Conservation (phyloP, 306 rosid genomes). For the Trifolium pratense region DNA sequence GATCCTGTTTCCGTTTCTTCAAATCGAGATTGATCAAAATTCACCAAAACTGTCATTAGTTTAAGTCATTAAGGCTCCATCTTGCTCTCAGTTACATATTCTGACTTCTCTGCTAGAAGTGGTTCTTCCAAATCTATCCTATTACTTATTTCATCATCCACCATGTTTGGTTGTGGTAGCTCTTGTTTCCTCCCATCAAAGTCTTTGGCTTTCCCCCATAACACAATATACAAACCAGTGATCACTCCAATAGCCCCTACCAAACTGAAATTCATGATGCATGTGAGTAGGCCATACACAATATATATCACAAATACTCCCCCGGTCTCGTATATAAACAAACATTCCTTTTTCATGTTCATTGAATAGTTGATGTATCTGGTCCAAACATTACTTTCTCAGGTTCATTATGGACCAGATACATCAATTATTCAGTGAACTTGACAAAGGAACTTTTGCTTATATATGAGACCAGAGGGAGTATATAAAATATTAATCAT, state of each 20-base stretch:
- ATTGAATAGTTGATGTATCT: too few relatives aligned
- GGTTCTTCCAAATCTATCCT: constrained; percentile 62
- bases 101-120: constrained; percentile 45
- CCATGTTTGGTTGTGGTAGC: constrained; percentile 30
- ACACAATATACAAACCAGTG: constrained; percentile 61
- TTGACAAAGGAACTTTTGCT: too few relatives aligned
- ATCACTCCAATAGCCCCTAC: constrained; percentile 64
- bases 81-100: constrained; percentile 34
- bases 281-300: background rate
- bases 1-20: background rate
- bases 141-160: constrained; percentile 21
- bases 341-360: too few relatives aligned
- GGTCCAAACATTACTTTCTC: too few relatives aligned
- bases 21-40: constrained; percentile 15
- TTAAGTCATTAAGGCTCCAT: constrained; percentile 21
- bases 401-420: too few relatives aligned
- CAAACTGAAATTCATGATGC: constrained; percentile 52
- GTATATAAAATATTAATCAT: background rate
- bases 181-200: constrained; percentile 42
- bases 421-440: too few relatives aligned
- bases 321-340: too few relatives aligned
- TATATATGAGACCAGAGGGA: too few relatives aligned
- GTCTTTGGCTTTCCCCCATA: constrained; percentile 79
- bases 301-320: background rate
- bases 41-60: constrained; percentile 27